Base-by-base conservation (phyloP, 139 green algal species). In the Mychonastes homosphaera region DNA sequence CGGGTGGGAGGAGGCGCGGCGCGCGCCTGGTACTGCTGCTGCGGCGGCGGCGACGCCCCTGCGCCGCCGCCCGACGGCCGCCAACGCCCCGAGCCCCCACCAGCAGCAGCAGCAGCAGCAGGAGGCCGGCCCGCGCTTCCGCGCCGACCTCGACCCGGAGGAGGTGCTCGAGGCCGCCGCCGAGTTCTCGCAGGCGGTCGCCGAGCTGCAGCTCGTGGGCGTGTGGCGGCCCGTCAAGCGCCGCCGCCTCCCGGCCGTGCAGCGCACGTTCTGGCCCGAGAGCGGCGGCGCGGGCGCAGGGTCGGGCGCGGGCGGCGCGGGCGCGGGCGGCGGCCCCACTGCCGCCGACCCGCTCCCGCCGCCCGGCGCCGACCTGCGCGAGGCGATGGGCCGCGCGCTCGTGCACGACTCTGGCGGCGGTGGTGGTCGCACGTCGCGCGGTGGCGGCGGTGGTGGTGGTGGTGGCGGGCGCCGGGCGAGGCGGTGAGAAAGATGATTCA, bases 131-230 rank as follows among this genome's bases (percentile, higher is more conserved):
- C n/a, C n/a, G n/a, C n/a, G n/a, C n/a, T n/a, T n/a, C n/a, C n/a
- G n/a, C n/a, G n/a, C n/a, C n/a, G n/a, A n/a, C n/a, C n/a, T 56
- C 18, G 35, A 65, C 34, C 19, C 43, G 8, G 15, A 40, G 36
- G 35, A 39, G 36, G 35, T 71, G 23, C 48, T 71, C 38, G 27
- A 23, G 16, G 53, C 56, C 43, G 64, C 64, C 27, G 64, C 64
- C 6, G 51, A 56, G 30, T 71, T 71, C 56, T 55, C 56, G 40
- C 64, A 62, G 48, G 49, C 64, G 23, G 64, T 49, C 33, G 64
- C 64, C 6, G 64, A 71, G 48, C 56, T 71, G 39, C 46, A 71
- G 56, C 29, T 62, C 12, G 18, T 71, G 39, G 64, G 64, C 16
- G 38, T 71, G 1, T 58, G 59, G 56, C 54, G 61, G 40, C 36